Conservation (phyloP, 495 filamentous ascomycete species). For the Aspergillus olivimuriae region DNA sequence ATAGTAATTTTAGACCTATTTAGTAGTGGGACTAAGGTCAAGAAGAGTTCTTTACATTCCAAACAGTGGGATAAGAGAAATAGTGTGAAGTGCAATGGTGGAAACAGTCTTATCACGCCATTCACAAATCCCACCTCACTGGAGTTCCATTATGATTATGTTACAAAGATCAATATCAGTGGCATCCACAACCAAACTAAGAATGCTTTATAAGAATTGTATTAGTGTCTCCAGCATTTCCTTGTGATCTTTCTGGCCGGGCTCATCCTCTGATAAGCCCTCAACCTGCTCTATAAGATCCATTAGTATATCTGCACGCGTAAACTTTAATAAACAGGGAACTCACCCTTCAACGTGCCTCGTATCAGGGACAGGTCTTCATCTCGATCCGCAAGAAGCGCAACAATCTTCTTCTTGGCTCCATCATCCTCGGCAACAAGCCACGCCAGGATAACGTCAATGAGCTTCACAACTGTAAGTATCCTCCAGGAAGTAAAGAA, state of each 20-base stretch:
- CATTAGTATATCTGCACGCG: slow-evolving; percentile 12
- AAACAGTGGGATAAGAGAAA: no score
- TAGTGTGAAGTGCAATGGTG: no score
- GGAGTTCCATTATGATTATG: no score
- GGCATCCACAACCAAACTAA: no score
- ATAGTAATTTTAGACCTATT: no score
- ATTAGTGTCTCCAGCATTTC: slow-evolving; percentile 68
- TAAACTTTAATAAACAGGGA: not conserved
- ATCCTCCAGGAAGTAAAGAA: not conserved
- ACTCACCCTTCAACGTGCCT: slow-evolving; percentile 60
- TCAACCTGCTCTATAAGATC: slow-evolving; percentile 50
- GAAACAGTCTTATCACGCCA: not conserved
- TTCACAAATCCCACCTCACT: no score
- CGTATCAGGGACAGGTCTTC: slow-evolving; percentile 56
- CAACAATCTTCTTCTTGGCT: slow-evolving; percentile 58
- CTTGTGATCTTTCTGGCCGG: slow-evolving; percentile 51
- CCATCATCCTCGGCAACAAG: slow-evolving; percentile 85
- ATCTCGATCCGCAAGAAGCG: slow-evolving; percentile 60
- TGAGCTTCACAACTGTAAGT: slow-evolving; percentile 39
- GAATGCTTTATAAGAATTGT: slow-evolving; percentile 52
- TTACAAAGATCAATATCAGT: slow-evolving; percentile 3
- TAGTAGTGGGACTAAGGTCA: no score
- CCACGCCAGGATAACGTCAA: slow-evolving; percentile 90
- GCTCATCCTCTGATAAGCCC: slow-evolving; percentile 50
- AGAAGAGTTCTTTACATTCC: no score